Evolutionary conservation across 495 filamentous ascomycete species (phyloP), one percentile per base, ranked within the genome.

Genomic region (Penicillium alfredii): DNA sequence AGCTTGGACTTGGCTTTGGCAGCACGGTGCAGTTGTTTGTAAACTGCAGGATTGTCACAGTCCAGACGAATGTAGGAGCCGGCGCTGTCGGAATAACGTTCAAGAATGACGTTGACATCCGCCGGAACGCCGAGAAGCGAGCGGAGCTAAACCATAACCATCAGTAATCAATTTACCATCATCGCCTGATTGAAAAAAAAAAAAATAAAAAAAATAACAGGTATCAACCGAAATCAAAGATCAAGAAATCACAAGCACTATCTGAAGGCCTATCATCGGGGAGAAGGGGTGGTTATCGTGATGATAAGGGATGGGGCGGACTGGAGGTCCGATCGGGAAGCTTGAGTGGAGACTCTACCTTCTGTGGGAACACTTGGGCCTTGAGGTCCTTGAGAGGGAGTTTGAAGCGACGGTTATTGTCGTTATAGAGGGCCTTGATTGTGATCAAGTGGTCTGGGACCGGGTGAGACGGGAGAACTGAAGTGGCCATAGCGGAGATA

Each of bases 1-100:
- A 99, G 80, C 81, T 96, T 99, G 38, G 88, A 79, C 74, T 99
- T 99, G 11, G 92, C 92, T 66, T 96, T 99, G 42, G 93, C 92
- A 54, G 92, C 92, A 46, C 92, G 85, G 58, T 88, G 88, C 24
- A 99, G 80, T 61, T 95, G 89, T 68, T 96, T 99, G 76, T 94
- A 97, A 35, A 94, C 84, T 15, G 82, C 71, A 1, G 72, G 60
- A 47, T 96, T 94, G 53, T 70, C 67, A 31, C 76, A 69, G 61
- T 97, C 84, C 26, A 99, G 78, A 6, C 69, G 70, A 44, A 96
- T 71, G 62, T 82, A 96, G 46, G 79, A 71, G 17, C 71, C 79
- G 42, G 88, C 87, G 53, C 88, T 95, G 58, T 99, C 92, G 38
- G 93, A 97, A 65, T 88, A 99, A 29, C 92, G 86, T 72, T 99